Base-by-base conservation (phyloP, 495 filamentous ascomycete genomes). In the Tuber calosporum region DNA sequence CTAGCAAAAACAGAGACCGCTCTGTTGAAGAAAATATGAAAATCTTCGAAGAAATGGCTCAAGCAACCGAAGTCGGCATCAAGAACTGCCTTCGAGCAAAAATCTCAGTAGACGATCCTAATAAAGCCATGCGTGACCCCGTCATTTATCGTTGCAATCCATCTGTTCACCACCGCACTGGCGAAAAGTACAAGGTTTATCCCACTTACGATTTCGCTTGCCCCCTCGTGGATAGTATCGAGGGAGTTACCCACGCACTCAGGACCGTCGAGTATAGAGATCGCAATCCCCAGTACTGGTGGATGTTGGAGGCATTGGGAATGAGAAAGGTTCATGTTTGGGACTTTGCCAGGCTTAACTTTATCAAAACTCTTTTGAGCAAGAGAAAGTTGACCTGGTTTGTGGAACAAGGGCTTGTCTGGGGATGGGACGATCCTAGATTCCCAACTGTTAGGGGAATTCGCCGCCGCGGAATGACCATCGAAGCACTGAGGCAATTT, bases 331-430 rank as follows among this genome's bases (percentile, higher is more conserved):
- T 98, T 19, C 89, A 97, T 83, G 91, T 98, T 84, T 98, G 95
- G 95, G 94, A 97, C 83, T 99, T 98, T 84, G 89, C 94, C 53
- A 90, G 95, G 79, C 92, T 98, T 87, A 97, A 97, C 87, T 97
- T 98, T 81, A 88, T 97, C 81, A 88, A 90, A 38, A 97, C 93
- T 1, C 86, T 97, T 73, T 87, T 97, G 2, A 95, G 92, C 30
- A 99, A 98, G 86, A 90, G 95, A 66, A 98, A 99, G 85, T 87
- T 99, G 36, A 93, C 94, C 40, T 96, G 94, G 85, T 87, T 97
- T 53, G 95, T 99, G 58, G 91, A 97, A 68, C 84, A 87, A 69
- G 93, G 93, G 58, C 85, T 87, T 70, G 95, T 98, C 75, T 92
- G 90, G 88, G 93, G 93, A 75, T 97, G 94, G 93, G 92, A 96